Percentiles rank a stretch among this genome's conserved stretches.
Evolutionary conservation across 805 yeast genomes (phyloP).

Genomic region (Suhomyces faveliae): DNA sequence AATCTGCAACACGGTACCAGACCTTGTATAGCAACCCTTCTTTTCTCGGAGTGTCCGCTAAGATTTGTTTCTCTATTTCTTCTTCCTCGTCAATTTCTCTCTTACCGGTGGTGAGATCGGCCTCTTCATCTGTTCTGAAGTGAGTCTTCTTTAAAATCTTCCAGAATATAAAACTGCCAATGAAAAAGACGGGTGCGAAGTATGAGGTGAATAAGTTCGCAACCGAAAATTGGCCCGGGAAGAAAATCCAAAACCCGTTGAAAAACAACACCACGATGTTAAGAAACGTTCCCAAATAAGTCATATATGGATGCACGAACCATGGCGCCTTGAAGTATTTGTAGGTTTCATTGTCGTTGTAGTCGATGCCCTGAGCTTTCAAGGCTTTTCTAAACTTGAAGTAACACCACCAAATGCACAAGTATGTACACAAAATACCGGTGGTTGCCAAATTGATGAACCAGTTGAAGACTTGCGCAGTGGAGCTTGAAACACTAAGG

Average conservation of each 20-base stretch:
- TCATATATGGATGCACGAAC: slow-evolving; percentile 62
- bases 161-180: slow-evolving; percentile 50
- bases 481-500: slow-evolving; percentile 46
- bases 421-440: slow-evolving; percentile 62
- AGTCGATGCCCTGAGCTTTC: slow-evolving; percentile 39
- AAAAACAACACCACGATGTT: slow-evolving; percentile 28
- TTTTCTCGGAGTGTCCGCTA: slow-evolving; percentile 19
- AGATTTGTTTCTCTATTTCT: slow-evolving; percentile 21
- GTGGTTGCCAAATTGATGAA: slow-evolving; percentile 67
- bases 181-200: slow-evolving; percentile 44
- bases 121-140: slow-evolving; percentile 44
- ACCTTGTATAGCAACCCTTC: slow-evolving; percentile 22
- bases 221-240: slow-evolving; percentile 35
- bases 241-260: slow-evolving; percentile 43
- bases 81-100: slow-evolving; percentile 63
- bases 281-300: slow-evolving; percentile 39
- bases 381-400: slow-evolving; percentile 35
- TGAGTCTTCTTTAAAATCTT: slow-evolving; percentile 51
- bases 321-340: slow-evolving; percentile 41
- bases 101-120: slow-evolving; percentile 54
- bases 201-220: slow-evolving; percentile 37
- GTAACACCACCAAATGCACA: slow-evolving; percentile 57
- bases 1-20: slow-evolving; percentile 19
- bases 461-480: slow-evolving; percentile 70
- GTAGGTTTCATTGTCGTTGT: slow-evolving; percentile 16